Percentiles rank a stretch among this genome's conserved stretches.
phyloP scores from a whole-genome alignment of 768 basidiomycete genomes.

The Daedalea quercina region DNA sequence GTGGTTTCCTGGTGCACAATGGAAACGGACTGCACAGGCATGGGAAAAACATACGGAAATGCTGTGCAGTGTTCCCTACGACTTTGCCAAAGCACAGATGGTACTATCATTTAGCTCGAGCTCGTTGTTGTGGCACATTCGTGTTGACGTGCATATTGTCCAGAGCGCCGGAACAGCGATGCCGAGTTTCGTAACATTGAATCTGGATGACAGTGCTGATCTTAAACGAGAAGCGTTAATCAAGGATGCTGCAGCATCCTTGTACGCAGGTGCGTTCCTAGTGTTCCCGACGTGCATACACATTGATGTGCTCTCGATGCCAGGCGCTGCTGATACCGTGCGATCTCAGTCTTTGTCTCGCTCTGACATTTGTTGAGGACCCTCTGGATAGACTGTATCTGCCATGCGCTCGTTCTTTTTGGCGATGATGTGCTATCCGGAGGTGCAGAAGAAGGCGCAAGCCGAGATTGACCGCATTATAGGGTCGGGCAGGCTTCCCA shows the following conservation, averaged over 20 bases:
- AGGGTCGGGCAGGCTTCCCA: conserved; percentile 38
- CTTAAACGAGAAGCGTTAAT: conserved; percentile 7
- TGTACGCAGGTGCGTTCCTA: conserved; percentile 11
- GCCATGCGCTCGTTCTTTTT: conserved; percentile 24
- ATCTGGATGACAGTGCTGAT: conserved; percentile 7
- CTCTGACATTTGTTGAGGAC: not conserved
- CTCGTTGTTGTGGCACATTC: too few relatives aligned
- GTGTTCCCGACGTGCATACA: not conserved
- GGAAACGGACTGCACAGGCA: conserved; percentile 25
- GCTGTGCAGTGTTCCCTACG: conserved; percentile 24
- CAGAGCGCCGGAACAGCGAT: conserved; percentile 15
- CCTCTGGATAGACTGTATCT: conserved; percentile 23
- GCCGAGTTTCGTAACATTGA: conserved; percentile 14
- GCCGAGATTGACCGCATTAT: conserved; percentile 29
- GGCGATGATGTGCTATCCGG: conserved; percentile 31
- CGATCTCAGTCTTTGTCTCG: not conserved
- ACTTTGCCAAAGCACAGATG: conserved; percentile 25
- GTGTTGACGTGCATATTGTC: not conserved
- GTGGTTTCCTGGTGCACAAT: conserved; percentile 35
- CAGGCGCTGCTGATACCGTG: conserved; percentile 17
- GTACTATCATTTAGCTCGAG: conserved; percentile 12
- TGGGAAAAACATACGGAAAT: conserved; percentile 11
- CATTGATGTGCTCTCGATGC: not conserved
- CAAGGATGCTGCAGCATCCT: conserved; percentile 11
- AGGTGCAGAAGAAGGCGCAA: conserved; percentile 31